Percentiles rank a stretch among this genome's conserved stretches.
Conservation (phyloP, 345 rosid genomes). For the Aquilaria yunnanensis region DNA sequence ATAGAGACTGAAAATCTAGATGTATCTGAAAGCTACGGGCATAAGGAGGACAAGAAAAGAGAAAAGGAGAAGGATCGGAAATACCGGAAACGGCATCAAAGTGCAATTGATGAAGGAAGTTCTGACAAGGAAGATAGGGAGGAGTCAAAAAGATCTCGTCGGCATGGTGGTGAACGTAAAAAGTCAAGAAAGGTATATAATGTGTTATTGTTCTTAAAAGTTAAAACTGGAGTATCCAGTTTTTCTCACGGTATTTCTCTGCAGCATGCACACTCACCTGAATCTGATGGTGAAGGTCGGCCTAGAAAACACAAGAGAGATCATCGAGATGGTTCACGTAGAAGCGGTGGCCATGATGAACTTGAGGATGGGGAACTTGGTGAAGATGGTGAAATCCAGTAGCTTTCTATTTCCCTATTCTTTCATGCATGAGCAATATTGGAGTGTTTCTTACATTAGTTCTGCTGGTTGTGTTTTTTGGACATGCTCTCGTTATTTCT, state of each 20-base stretch:
- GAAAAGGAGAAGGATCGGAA: conserved; percentile 83
- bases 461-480: too few relatives aligned
- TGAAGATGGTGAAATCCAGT: conserved; percentile 78
- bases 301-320: conserved; percentile 79
- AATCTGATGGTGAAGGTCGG: conserved; percentile 71
- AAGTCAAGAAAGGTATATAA: conserved; percentile 76
- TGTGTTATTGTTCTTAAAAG: background rate
- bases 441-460: too few relatives aligned
- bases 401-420: conserved; percentile 13
- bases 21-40: conserved; percentile 43
- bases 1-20: conserved; percentile 77
- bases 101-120: conserved; percentile 58
- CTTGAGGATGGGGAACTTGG: conserved; percentile 98
- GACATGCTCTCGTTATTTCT: too few relatives aligned
- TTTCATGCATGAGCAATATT: background rate
- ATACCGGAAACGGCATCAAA: conserved; percentile 73
- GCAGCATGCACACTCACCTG: conserved; percentile 79
- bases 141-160: conserved; percentile 70
- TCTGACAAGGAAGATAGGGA: conserved; percentile 86
- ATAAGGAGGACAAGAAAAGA: conserved; percentile 74
- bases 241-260: conserved; percentile 4
- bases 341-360: conserved; percentile 65
- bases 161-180: conserved; percentile 76
- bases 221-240: conserved; percentile 1
- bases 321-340: conserved; percentile 57